Percentiles rank a stretch among this genome's conserved stretches.
These are phyloP conservation scores for Haematococcus sp. DNA, from an alignment of 139 green algal species.

Conservation along the genomic window DNA sequence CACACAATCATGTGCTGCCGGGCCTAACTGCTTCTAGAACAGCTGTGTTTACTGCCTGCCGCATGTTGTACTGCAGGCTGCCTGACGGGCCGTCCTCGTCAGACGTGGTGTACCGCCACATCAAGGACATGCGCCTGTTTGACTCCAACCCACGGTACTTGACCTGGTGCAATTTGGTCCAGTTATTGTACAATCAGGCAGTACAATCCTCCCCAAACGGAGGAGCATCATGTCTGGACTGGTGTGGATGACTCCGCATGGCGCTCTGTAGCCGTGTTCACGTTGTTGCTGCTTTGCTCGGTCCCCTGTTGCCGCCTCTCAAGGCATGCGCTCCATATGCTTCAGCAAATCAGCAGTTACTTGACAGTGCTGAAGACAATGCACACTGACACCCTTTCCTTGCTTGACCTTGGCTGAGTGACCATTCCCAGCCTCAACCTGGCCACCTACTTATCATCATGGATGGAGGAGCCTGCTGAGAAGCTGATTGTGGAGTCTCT, in stretches of 20 bases:
- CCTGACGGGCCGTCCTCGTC: background rate
- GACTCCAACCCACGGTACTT: background rate
- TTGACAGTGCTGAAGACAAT: background rate
- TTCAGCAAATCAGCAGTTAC: no score
- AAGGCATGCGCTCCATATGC: no score
- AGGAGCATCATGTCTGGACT: background rate
- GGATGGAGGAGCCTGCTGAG: constrained; percentile 1
- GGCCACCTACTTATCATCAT: background rate
- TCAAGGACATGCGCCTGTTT: constrained; percentile 2
- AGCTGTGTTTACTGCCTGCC: background rate
- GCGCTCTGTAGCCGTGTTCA: background rate
- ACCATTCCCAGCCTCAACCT: constrained; percentile 2
- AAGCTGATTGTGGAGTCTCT: constrained; percentile 11
- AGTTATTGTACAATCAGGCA: background rate
- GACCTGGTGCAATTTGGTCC: background rate
- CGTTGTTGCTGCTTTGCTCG: background rate
- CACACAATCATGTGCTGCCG: background rate
- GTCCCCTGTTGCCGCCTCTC: background rate
- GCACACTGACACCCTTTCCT: background rate
- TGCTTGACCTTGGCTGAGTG: background rate
- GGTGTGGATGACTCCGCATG: no score
- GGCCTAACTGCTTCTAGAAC: background rate
- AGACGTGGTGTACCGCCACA: constrained; percentile 5
- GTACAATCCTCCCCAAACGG: background rate
- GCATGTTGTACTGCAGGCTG: background rate